These are phyloP conservation scores for Cylindrodendrum hubeiense DNA, from an alignment of 2,329 filamentous ascomycete species.

Conservation along the genomic window DNA sequence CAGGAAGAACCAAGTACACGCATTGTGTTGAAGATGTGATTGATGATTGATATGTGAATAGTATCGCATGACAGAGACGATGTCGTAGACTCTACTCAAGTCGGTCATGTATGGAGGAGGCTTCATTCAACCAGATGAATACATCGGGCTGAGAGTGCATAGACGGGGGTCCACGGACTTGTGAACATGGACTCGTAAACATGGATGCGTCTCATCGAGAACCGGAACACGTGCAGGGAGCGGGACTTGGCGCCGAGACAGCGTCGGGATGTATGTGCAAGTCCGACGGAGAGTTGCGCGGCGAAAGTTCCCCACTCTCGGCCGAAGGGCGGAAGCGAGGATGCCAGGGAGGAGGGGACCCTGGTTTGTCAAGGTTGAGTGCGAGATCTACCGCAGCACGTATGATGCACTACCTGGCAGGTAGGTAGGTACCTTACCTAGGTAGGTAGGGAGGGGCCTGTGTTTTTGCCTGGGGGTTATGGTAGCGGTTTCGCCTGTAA, in stretches of 20 bases:
- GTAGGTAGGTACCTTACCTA: background rate
- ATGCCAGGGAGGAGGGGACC: background rate
- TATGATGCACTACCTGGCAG: background rate
- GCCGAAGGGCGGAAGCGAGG: conserved; percentile 34
- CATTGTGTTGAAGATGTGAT: background rate
- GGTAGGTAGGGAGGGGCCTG: no score
- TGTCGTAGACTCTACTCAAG: background rate
- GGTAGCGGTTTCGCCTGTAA: background rate
- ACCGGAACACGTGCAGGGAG: conserved; percentile 3
- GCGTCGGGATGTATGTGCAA: conserved; percentile 3
- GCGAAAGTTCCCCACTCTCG: conserved; percentile 31
- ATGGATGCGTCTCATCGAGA: background rate
- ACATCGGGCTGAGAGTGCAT: no score
- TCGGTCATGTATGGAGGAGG: no score
- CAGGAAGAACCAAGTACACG: background rate
- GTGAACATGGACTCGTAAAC: background rate
- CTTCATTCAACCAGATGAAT: background rate
- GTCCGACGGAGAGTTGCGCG: conserved; percentile 21
- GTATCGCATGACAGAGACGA: background rate
- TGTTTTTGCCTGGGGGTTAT: no score
- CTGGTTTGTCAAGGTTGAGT: conserved; percentile 2
- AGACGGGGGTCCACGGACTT: background rate
- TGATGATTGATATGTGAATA: background rate
- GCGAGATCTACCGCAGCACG: background rate
- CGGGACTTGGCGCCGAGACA: background rate